These are phyloP conservation scores for Aegilops umbellulata DNA, from an alignment of 176 grass and related monocot genomes.

Conservation along the genomic window DNA sequence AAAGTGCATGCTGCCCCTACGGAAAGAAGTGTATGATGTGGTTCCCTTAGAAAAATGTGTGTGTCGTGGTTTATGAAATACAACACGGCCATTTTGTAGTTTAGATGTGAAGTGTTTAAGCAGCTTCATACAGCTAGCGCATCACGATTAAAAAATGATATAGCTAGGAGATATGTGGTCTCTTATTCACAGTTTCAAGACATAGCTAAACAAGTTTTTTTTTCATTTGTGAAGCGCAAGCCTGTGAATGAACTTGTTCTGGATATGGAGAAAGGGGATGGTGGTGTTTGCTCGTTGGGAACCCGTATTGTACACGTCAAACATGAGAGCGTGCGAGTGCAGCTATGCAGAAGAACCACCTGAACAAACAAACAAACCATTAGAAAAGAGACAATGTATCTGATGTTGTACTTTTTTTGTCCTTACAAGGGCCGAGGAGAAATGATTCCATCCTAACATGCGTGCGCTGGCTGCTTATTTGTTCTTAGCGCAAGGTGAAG, in stretches of 20 bases:
- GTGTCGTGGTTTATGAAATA: neutral
- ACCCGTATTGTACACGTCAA: neutral
- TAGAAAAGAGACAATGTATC: neutral
- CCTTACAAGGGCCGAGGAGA: neutral
- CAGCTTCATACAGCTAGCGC: no score
- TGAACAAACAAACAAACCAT: neutral
- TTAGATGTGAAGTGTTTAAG: no score
- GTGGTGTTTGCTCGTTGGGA: neutral
- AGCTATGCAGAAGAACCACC: neutral
- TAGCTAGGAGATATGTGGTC: no score
- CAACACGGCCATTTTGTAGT: neutral
- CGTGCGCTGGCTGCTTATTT: neutral
- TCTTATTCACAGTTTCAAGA: neutral
- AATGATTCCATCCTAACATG: constrained; percentile 15
- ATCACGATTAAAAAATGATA: no score
- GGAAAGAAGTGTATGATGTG: neutral
- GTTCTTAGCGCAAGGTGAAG: neutral
- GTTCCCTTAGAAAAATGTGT: neutral
- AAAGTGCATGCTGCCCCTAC: no score
- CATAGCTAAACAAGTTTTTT: neutral
- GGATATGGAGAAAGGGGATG: neutral
- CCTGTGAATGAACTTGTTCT: neutral
- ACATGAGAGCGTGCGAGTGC: neutral
- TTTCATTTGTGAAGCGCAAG: neutral
- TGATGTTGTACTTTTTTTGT: neutral